Evolutionary conservation across 495 filamentous ascomycete species (phyloP).

Genomic region (Xanthoparmelia taractica): DNA sequence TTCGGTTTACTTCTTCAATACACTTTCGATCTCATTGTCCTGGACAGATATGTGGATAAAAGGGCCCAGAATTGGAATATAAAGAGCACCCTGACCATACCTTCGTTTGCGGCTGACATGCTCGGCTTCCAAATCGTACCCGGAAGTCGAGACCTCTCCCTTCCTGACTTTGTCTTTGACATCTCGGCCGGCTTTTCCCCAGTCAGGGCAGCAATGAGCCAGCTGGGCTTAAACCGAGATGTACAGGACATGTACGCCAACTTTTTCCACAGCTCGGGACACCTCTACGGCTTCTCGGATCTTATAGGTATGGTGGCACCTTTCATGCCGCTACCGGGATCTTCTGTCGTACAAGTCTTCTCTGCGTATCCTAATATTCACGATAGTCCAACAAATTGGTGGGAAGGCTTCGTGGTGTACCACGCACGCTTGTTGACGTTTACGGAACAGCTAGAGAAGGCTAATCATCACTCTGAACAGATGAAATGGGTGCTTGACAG

Average conservation of each 20-base stretch:
- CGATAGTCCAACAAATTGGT: slow-evolving; percentile 4
- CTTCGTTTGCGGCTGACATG: slow-evolving; percentile 5
- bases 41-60: no score
- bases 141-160: neutral
- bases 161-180: slow-evolving; percentile 8
- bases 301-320: slow-evolving; percentile 4
- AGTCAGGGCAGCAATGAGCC: neutral
- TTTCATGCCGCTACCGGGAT: slow-evolving; percentile 6
- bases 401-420: slow-evolving; percentile 8
- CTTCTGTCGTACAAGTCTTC: slow-evolving; percentile 1
- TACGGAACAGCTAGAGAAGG: neutral
- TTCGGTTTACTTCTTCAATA: slow-evolving; percentile 15
- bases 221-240: neutral
- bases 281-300: slow-evolving; percentile 11
- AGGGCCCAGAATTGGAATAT: neutral
- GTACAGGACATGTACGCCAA: neutral
- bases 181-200: neutral
- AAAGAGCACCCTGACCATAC: neutral
- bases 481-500: neutral
- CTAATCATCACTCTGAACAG: neutral
- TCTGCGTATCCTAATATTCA: slow-evolving; percentile 4
- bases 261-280: neutral
- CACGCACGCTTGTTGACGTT: neutral
- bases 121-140: slow-evolving; percentile 11
- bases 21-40: neutral